Evolutionary conservation across 2,329 filamentous ascomycete genomes (phyloP).

Genomic region (Penicillium sp.): DNA sequence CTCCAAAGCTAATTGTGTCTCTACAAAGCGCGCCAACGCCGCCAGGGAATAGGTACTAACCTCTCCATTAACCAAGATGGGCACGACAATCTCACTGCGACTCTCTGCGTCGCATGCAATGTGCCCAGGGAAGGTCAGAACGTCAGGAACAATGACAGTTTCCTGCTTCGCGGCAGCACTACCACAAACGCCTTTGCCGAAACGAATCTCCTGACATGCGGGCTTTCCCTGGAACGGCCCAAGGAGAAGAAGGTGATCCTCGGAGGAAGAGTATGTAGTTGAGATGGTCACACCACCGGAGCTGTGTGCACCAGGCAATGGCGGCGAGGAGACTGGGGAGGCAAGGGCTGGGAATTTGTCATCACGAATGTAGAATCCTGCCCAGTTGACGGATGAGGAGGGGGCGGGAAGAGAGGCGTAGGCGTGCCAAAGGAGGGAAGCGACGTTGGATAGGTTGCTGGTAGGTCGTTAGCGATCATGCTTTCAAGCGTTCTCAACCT

Average conservation of each 20-base stretch:
- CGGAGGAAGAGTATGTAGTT: slow-evolving; percentile 21
- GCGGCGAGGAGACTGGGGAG: slow-evolving; percentile 22
- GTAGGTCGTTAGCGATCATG: slow-evolving; percentile 2
- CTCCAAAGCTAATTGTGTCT: no score
- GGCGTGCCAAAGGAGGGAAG: slow-evolving; percentile 51
- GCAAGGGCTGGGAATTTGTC: slow-evolving; percentile 41
- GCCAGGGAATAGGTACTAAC: slow-evolving; percentile 25
- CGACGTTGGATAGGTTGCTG: slow-evolving; percentile 48
- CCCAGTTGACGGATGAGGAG: slow-evolving; percentile 48
- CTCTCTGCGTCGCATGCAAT: slow-evolving; percentile 51
- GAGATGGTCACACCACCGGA: slow-evolving; percentile 22
- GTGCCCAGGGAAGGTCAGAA: slow-evolving; percentile 46
- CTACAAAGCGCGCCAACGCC: background rate
- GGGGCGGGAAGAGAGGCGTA: slow-evolving; percentile 45
- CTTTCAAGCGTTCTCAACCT: background rate
- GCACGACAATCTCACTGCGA: slow-evolving; percentile 51
- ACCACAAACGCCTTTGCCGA: slow-evolving; percentile 49
- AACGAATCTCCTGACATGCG: slow-evolving; percentile 48
- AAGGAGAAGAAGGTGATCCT: slow-evolving; percentile 38
- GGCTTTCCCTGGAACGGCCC: slow-evolving; percentile 51
- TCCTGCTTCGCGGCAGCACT: slow-evolving; percentile 41
- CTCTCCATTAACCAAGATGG: slow-evolving; percentile 42
- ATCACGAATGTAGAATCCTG: slow-evolving; percentile 48
- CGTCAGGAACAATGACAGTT: slow-evolving; percentile 46
- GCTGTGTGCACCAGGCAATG: slow-evolving; percentile 9